Evolutionary conservation across 345 rosid species (phyloP).

Genomic region (Psidium guajava): DNA sequence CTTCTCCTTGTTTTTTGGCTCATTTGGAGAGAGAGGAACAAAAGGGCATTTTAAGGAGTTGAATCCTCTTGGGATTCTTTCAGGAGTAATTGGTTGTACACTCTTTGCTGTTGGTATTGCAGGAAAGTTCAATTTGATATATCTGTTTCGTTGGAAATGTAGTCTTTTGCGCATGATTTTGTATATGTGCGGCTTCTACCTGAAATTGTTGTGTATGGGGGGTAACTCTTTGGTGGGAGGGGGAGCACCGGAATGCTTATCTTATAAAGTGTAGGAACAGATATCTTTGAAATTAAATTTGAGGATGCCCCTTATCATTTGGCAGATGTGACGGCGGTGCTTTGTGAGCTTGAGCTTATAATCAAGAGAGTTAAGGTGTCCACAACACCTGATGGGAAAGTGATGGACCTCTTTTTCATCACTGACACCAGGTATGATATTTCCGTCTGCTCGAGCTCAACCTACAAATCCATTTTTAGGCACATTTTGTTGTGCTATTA

Average conservation of each 20-base stretch:
- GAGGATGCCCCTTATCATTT: neutral
- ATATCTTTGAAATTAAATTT: neutral
- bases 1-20: neutral
- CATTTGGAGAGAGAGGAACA: neutral
- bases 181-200: neutral
- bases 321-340: slow-evolving; percentile 75
- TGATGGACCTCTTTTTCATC: slow-evolving; percentile 87
- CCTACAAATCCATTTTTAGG: neutral
- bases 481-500: neutral
- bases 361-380: slow-evolving; percentile 93
- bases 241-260: neutral
- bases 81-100: neutral
- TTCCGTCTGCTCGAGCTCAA: neutral
- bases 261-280: neutral
- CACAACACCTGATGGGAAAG: slow-evolving; percentile 89
- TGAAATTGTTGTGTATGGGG: neutral
- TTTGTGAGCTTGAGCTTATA: slow-evolving; percentile 75
- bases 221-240: neutral
- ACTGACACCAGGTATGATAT: slow-evolving; percentile 74
- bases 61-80: neutral
- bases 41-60: neutral
- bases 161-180: neutral
- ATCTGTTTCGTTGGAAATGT: neutral
- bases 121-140: neutral
- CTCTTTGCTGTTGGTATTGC: neutral